Evolutionary conservation across 1,284 basidiomycete genomes (phyloP).

Genomic region (Omphalotus olearius): DNA sequence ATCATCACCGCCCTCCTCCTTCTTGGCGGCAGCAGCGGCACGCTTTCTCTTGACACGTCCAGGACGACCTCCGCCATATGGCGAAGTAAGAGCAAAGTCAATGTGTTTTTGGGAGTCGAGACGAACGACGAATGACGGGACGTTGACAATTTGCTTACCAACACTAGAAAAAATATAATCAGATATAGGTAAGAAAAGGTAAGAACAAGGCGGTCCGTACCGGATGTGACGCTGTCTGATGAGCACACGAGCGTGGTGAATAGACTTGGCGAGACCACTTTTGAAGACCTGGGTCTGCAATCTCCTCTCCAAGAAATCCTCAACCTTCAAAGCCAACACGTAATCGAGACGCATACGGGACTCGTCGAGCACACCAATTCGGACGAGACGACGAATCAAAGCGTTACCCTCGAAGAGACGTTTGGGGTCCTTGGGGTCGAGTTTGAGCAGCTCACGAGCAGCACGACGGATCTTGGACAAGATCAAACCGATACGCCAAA

Average conservation of each 20-base stretch:
- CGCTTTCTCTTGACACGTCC: constrained; percentile 99
- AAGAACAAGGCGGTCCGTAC: too few relatives aligned
- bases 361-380: constrained; percentile 99
- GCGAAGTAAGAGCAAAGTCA: constrained; percentile 97
- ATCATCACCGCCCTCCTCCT: constrained; percentile 86
- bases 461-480: constrained; percentile 99
- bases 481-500: constrained; percentile 98
- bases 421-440: constrained; percentile 99
- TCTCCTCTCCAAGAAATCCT: constrained; percentile 99
- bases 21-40: constrained; percentile 88
- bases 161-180: constrained; percentile 50
- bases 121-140: constrained; percentile 98
- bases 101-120: constrained; percentile 98
- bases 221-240: constrained; percentile 97
- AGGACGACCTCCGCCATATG: constrained; percentile 94
- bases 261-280: constrained; percentile 95
- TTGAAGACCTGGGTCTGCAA: constrained; percentile 99
- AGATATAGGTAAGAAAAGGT: not conserved
- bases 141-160: constrained; percentile 99
- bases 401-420: constrained; percentile 99
- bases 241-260: constrained; percentile 98
- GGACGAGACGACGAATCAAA: constrained; percentile 97
- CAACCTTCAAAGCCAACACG: constrained; percentile 97
- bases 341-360: constrained; percentile 99
- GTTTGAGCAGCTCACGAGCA: constrained; percentile 99